These are phyloP conservation scores for Verticillium nubilum DNA, from an alignment of 2,329 filamentous ascomycete species.

Conservation along the genomic window DNA sequence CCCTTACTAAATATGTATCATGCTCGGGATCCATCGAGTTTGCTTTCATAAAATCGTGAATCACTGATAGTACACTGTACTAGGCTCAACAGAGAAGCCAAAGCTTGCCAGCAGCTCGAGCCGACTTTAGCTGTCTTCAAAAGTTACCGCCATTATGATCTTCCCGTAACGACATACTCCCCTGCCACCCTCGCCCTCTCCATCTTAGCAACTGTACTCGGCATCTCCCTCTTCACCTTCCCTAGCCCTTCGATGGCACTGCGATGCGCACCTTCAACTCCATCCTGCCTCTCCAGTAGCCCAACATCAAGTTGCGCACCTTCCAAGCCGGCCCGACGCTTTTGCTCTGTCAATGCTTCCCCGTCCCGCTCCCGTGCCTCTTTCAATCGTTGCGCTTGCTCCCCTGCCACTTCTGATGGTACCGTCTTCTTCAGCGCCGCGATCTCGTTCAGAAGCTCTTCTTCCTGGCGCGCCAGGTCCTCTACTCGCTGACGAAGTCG, in stretches of 20 bases:
- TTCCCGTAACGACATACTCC: conserved; percentile 48
- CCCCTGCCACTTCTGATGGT: conserved; percentile 36
- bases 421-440: conserved; percentile 52
- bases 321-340: not conserved
- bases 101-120: too few relatives aligned
- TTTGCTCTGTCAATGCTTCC: conserved; percentile 28
- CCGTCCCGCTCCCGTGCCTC: conserved; percentile 38
- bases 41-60: too few relatives aligned
- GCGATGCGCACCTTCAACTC: conserved; percentile 39
- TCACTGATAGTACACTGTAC: too few relatives aligned
- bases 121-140: not conserved
- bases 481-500: conserved; percentile 54
- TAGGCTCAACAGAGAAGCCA: too few relatives aligned
- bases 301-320: conserved; percentile 19
- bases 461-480: conserved; percentile 55
- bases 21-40: too few relatives aligned
- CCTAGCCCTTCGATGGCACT: conserved; percentile 45
- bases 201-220: conserved; percentile 58
- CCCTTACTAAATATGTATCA: too few relatives aligned
- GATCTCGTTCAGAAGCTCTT: conserved; percentile 59
- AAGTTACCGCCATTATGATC: not conserved
- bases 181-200: conserved; percentile 57
- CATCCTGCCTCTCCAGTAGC: conserved; percentile 37
- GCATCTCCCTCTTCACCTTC: conserved; percentile 53
- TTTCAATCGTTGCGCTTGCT: conserved; percentile 28